Base-by-base conservation (phyloP, 2,329 filamentous ascomycete genomes). In the Colletotrichum magnum region DNA sequence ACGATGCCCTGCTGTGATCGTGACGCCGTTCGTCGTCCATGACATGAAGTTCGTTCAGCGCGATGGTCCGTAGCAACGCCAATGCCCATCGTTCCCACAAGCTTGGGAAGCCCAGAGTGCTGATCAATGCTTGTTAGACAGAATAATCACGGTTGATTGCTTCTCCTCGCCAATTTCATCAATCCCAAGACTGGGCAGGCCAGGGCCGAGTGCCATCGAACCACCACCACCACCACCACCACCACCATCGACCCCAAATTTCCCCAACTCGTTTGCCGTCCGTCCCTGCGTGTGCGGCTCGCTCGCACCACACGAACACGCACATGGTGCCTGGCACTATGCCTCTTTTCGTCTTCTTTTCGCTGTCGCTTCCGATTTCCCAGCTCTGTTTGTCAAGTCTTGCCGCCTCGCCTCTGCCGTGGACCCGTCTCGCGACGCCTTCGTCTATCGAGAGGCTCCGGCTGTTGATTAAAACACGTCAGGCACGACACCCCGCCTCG, bases 241-340 rank as follows among this genome's bases (percentile, higher is more conserved):
- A 28, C 13, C 52, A 53, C 9, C 45, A 28, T 12, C 5, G 52
- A 51, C 51, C 56, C 66, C 56, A 18, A 60, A 43, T 65, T 59
- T 56, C 43, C 18, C 61, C 66, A 66, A 54, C 43, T 60, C 56
- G 66, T 50, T 48, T 65, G 32, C 9, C 21, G 9, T 43, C 58
- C 16, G 50, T 66, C 50, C 65, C 62, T 60, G 32, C 45, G 62
- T 50, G 50, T 69, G 62, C 66, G 62, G 54, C 66, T 66, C 62
- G 62, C 53, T 32, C n/a, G 12, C 24, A 32, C 21, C 53, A 21
- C 48, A 36, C 7, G 48, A 28, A 48, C 41, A 32, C 10, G 6
- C n/a, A 18, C 21, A 15, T 36, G 50, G 67, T 69, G 52, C 67
- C 62, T 69, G 62, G 16, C 57, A 63, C 62, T 57, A 67, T 60